Evolutionary conservation across 371 early-diverging fungal genomes (phyloP).

Genomic region (Syncephalis plumigaleata): DNA sequence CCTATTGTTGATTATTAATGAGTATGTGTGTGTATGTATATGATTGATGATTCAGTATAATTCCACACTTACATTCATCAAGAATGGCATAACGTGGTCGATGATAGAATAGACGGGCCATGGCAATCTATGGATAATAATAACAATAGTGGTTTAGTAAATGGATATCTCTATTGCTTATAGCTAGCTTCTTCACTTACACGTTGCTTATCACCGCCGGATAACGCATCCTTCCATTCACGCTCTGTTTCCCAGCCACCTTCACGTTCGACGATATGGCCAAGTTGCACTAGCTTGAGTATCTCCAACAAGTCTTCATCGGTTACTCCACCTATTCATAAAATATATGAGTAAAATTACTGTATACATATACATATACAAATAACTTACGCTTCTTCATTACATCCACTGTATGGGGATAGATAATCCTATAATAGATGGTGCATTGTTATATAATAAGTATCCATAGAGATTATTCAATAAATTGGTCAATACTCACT

Average conservation of each 20-base stretch:
- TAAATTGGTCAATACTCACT: slow-evolving; percentile 17
- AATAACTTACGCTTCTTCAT: slow-evolving; percentile 28
- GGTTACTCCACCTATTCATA: slow-evolving; percentile 17
- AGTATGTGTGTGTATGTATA: not conserved
- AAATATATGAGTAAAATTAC: not conserved
- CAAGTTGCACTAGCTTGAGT: slow-evolving; percentile 56
- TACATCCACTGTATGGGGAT: slow-evolving; percentile 57
- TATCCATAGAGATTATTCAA: not conserved
- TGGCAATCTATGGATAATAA: slow-evolving; percentile 32
- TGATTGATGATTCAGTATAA: not conserved
- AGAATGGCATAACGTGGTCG: slow-evolving; percentile 77
- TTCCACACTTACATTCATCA: slow-evolving; percentile 47
- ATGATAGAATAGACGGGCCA: slow-evolving; percentile 84
- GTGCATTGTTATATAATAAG: slow-evolving; percentile 13
- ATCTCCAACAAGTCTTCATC: slow-evolving; percentile 53
- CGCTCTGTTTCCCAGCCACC: slow-evolving; percentile 78
- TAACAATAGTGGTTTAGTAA: no score
- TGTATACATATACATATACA: not conserved
- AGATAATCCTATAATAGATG: slow-evolving; percentile 46
- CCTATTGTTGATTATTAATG: slow-evolving; percentile 1
- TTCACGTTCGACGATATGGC: slow-evolving; percentile 63
- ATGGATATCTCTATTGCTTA: no score
- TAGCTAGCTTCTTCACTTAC: slow-evolving; percentile 28
- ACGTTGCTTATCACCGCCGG: slow-evolving; percentile 77
- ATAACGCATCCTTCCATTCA: slow-evolving; percentile 68